These are phyloP conservation scores for Leccinum uliginosum DNA, from an alignment of 768 basidiomycete species.

Conservation along the genomic window DNA sequence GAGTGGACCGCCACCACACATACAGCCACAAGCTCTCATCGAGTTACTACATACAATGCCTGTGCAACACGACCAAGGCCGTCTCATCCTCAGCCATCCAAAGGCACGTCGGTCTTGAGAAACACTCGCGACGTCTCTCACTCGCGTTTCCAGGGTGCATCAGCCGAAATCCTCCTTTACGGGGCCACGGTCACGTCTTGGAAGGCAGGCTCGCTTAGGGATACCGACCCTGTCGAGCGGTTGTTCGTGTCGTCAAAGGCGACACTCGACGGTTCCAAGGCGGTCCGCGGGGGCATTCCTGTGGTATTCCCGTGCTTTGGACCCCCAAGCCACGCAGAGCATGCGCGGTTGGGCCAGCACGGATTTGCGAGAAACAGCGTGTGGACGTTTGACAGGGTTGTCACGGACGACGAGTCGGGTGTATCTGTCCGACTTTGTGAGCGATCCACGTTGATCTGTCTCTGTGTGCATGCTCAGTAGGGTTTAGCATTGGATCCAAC, in stretches of 20 bases:
- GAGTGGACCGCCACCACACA: conserved; percentile 15
- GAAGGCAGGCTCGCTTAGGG: conserved; percentile 47
- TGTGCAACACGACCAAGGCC: conserved; percentile 40
- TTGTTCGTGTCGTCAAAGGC: conserved; percentile 84
- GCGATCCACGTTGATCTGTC: conserved; percentile 20
- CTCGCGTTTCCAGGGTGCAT: conserved; percentile 49
- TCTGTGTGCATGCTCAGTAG: neutral
- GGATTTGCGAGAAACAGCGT: conserved; percentile 80
- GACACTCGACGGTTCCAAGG: conserved; percentile 73
- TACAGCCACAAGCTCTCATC: conserved; percentile 2
- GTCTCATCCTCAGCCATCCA: conserved; percentile 55
- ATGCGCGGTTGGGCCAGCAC: conserved; percentile 73
- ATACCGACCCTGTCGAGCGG: conserved; percentile 49
- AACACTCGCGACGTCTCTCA: no score
- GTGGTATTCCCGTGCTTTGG: conserved; percentile 89
- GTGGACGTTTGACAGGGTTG: conserved; percentile 66
- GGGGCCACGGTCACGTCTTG: conserved; percentile 89
- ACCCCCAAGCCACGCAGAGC: conserved; percentile 69
- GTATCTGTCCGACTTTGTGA: conserved; percentile 78
- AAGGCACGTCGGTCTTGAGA: conserved; percentile 37
- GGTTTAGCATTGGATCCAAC: conserved; percentile 60
- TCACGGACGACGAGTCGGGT: conserved; percentile 63
- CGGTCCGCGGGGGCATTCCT: conserved; percentile 56
- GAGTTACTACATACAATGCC: conserved; percentile 44
- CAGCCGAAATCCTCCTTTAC: conserved; percentile 63